Evolutionary conservation across 805 yeast genomes (phyloP), one percentile per base, ranked within the genome.

Genomic region (Kluyveromyces lactis): DNA sequence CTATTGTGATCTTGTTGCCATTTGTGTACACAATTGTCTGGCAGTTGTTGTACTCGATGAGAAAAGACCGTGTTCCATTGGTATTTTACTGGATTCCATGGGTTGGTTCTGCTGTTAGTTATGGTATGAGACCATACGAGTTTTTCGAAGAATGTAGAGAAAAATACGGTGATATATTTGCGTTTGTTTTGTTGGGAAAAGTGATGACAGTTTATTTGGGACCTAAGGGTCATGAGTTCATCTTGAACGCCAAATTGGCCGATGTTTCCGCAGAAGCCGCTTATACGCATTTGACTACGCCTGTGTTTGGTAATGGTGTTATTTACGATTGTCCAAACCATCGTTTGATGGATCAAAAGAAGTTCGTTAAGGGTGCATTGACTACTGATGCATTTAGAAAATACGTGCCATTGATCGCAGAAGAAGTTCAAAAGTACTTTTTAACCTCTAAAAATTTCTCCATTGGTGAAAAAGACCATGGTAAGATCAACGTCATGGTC

Each of bases 221-320:
- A 36, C 97, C 97, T 52, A 85, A 85, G 65, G 98, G 98, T 50
- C 96, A 92, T 63, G 98, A 92, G 62, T 89, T 92, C 59, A 86
- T 90, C 33, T 77, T 92, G 51, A 92, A 92, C 63, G 86, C 95
- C 31, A 89, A 85, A 64, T 71, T 83, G 39, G 75, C 79, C 23
- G 95, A 86, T 52, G 97, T 89, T 18, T 80, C 87, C 36, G 98
- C 98, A 35, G 97, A 92, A 62, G 97, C 84, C 36, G 97, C 97
- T 29, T 92, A 92, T 68, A 73, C 81, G 46, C 96, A 89, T 60
- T 73, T 92, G 64, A 92, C 98, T n/a, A 90, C 97, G n/a, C 98
- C 98, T 11, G 96, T 87, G 12, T 92, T 92, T 52, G 98, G 98
- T 53, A 79, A 87, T 56, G 98, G 97, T 55, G 98, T 92, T 40